These are phyloP conservation scores for Suhomyces sp. DNA, from an alignment of 805 yeast genomes.

Conservation along the genomic window DNA sequence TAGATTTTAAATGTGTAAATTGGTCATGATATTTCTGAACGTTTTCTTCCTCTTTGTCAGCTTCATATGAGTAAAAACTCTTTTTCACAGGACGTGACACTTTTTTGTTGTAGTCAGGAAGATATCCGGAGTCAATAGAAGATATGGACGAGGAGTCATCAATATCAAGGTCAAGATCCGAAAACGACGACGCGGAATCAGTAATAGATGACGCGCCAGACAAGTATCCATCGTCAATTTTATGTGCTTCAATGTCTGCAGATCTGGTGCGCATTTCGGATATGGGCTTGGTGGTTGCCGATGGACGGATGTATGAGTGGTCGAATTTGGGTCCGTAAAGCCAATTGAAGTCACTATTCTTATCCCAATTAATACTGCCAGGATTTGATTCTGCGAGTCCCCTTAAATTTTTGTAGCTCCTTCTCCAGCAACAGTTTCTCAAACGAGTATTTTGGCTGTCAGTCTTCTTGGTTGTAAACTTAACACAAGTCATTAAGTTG, in stretches of 20 bases:
- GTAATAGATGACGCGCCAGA: slow-evolving; percentile 4
- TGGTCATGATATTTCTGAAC: slow-evolving; percentile 7
- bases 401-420: slow-evolving; percentile 31
- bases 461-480: slow-evolving; percentile 4
- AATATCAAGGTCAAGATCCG: slow-evolving; percentile 3
- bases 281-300: not conserved
- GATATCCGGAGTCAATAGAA: slow-evolving; percentile 15
- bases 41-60: slow-evolving; percentile 4
- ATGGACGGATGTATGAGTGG: not conserved
- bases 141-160: slow-evolving; percentile 12
- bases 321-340: slow-evolving; percentile 48
- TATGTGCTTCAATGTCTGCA: slow-evolving; percentile 6
- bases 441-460: slow-evolving; percentile 11
- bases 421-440: slow-evolving; percentile 40
- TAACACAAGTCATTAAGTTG: slow-evolving; percentile 17
- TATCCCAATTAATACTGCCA: slow-evolving; percentile 50
- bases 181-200: slow-evolving; percentile 7
- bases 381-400: slow-evolving; percentile 38
- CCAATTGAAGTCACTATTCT: slow-evolving; percentile 53
- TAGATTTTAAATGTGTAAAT: slow-evolving; percentile 16
- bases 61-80: slow-evolving; percentile 1
- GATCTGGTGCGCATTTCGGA: not conserved
- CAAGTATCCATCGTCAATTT: slow-evolving; percentile 8
- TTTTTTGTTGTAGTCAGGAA: slow-evolving; percentile 10
- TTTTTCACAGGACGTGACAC: not conserved